phyloP scores from a whole-genome alignment of 192 early-diverging fungal species.

The Gonapodya sp. region DNA sequence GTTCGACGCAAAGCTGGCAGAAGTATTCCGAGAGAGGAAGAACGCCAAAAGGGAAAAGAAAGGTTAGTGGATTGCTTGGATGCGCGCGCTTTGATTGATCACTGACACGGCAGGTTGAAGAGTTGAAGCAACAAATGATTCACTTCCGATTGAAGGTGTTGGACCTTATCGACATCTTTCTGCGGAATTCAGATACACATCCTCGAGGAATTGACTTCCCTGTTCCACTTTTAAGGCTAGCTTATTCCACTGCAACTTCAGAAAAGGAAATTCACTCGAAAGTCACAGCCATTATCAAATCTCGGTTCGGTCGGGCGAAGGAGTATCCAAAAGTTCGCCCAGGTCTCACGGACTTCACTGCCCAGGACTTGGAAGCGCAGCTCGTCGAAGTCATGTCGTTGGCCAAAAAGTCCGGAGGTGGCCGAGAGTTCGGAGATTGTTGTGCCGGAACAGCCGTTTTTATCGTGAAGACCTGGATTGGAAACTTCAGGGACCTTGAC shows the following conservation, averaged over 20 bases:
- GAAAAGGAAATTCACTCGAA: neutral
- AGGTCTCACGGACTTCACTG: neutral
- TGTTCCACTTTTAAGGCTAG: neutral
- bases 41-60: constrained; percentile 68
- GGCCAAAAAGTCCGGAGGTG: neutral
- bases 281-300: neutral
- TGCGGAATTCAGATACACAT: constrained; percentile 20
- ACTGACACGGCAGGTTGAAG: constrained; percentile 17
- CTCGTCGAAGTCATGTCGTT: neutral
- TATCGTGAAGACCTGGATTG: neutral
- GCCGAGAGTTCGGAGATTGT: neutral
- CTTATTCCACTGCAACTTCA: neutral
- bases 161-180: constrained; percentile 70
- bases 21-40: constrained; percentile 83
- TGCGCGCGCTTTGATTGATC: constrained; percentile 10
- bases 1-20: constrained; percentile 87
- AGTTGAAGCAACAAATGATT: constrained; percentile 64
- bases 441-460: neutral
- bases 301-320: neutral
- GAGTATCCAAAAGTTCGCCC: neutral
- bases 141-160: constrained; percentile 87
- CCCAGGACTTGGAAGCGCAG: neutral
- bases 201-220: neutral
- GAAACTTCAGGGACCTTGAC: neutral
- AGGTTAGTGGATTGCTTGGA: constrained; percentile 24